A percentile compares a stretch with the other conserved stretches of the same genome.
phyloP scores from a whole-genome alignment of 2,329 filamentous ascomycete genomes.

The Grosmannia serpens region DNA sequence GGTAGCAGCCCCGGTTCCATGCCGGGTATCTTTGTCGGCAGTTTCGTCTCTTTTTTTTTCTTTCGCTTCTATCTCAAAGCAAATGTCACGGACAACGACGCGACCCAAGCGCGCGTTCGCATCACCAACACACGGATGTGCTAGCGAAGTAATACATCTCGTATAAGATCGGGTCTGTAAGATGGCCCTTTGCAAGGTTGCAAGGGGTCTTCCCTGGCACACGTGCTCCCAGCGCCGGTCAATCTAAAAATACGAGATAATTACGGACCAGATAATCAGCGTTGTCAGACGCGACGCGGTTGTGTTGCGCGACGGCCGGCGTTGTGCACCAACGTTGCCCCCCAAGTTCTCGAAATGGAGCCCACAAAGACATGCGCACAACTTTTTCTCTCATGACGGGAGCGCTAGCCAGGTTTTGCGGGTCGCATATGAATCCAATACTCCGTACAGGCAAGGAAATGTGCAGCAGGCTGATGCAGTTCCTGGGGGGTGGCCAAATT shows the following conservation, averaged over 20 bases:
- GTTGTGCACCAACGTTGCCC: neutral
- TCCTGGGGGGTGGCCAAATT: neutral
- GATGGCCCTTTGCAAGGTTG: neutral
- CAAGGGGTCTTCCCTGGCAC: neutral
- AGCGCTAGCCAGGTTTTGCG: neutral
- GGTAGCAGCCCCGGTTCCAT: neutral
- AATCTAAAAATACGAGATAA: neutral
- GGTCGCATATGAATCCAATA: neutral
- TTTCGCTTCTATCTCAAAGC: too few species aligned
- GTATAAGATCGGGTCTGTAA: too few species aligned
- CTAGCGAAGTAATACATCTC: too few species aligned
- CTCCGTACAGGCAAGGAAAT: neutral
- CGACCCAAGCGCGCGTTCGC: too few species aligned
- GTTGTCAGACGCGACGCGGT: neutral
- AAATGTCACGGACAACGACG: too few species aligned
- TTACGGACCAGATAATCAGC: neutral
- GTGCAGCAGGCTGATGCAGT: conserved; percentile 1
- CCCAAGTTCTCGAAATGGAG: neutral
- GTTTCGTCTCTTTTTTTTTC: too few species aligned
- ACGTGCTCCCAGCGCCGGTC: neutral
- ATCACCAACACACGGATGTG: too few species aligned
- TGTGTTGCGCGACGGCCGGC: neutral
- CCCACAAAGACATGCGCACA: neutral
- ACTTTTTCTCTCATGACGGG: neutral
- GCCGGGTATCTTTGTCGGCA: too few species aligned